Conservation (phyloP, 345 rosid genomes). For the Pugionium cornutum region DNA sequence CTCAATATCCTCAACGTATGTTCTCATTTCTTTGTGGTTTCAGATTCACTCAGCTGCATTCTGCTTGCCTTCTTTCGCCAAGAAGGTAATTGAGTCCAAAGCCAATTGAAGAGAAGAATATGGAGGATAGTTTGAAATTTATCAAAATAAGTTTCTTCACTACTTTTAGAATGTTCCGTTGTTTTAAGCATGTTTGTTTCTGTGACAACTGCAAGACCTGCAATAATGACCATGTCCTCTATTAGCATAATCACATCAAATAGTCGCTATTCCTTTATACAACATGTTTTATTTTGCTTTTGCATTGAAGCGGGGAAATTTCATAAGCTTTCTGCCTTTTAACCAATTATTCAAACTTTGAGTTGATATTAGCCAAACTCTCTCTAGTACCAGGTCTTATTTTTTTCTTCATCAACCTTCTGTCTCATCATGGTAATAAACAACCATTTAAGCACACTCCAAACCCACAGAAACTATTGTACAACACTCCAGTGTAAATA, state of each 20-base stretch:
- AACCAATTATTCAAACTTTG: neutral
- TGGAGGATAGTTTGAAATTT: conserved; percentile 11
- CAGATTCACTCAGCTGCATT: conserved; percentile 66
- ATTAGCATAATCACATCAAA: conserved; percentile 24
- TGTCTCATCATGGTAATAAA: conserved; percentile 43
- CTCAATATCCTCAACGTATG: neutral
- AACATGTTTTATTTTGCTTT: neutral
- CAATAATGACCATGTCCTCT: conserved; percentile 10
- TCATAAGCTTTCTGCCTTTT: neutral
- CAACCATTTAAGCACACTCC: conserved; percentile 50
- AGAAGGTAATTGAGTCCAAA: conserved; percentile 43
- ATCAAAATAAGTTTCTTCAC: conserved; percentile 28
- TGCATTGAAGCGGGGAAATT: neutral
- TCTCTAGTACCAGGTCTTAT: neutral
- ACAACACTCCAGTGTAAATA: conserved; percentile 13
- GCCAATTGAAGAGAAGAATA: conserved; percentile 15
- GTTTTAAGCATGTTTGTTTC: conserved; percentile 26
- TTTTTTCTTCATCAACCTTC: conserved; percentile 40
- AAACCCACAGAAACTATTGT: conserved; percentile 30
- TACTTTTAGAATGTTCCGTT: conserved; percentile 24
- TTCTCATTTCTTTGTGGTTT: conserved; percentile 1
- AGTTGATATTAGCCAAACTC: neutral
- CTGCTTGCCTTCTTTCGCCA: conserved; percentile 63
- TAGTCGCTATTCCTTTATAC: neutral
- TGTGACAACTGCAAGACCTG: conserved; percentile 17